A percentile compares a stretch with the other conserved stretches of the same genome.
phyloP scores from a whole-genome alignment of 768 basidiomycete species.

The Hebeloma cylindrosporum region DNA sequence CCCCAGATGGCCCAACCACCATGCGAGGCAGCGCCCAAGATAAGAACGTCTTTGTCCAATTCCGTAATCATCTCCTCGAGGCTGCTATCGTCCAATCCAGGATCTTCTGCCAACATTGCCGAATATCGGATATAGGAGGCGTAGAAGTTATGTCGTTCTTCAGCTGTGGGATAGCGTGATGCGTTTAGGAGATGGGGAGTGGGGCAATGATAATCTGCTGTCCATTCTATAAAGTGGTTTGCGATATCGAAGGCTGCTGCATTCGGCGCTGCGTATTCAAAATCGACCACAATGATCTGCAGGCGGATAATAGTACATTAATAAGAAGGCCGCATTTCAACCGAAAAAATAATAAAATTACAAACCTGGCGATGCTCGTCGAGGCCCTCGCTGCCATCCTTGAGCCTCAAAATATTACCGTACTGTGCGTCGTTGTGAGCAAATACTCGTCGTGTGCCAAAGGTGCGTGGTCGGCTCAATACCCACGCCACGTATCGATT shows the following conservation, averaged over 20 bases:
- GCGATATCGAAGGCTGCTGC: slow-evolving; percentile 94
- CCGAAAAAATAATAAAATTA: slow-evolving; percentile 10
- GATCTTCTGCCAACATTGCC: slow-evolving; percentile 33
- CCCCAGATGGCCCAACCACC: slow-evolving; percentile 97
- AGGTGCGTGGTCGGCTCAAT: slow-evolving; percentile 53
- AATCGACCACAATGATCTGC: slow-evolving; percentile 94
- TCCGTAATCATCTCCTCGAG: slow-evolving; percentile 49
- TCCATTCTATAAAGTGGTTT: slow-evolving; percentile 98
- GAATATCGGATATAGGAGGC: slow-evolving; percentile 71
- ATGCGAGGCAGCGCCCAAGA: slow-evolving; percentile 91
- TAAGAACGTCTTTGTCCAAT: slow-evolving; percentile 75
- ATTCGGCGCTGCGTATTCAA: slow-evolving; percentile 94
- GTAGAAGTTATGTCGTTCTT: slow-evolving; percentile 84
- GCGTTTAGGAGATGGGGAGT: slow-evolving; percentile 66
- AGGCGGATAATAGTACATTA: slow-evolving; percentile 7
- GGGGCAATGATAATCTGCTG: slow-evolving; percentile 78
- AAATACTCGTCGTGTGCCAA: slow-evolving; percentile 69
- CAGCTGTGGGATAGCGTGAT: slow-evolving; percentile 66
- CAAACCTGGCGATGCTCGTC: slow-evolving; percentile 79
- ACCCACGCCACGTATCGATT: slow-evolving; percentile 71
- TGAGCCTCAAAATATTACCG: slow-evolving; percentile 84
- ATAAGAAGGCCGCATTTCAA: slow-evolving; percentile 1
- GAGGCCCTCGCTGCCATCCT: slow-evolving; percentile 48
- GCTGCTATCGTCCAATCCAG: slow-evolving; percentile 28
- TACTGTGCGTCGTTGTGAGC: slow-evolving; percentile 97